A percentile compares a stretch with the other conserved stretches of the same genome.
Evolutionary conservation across 306 rosid genomes (phyloP).

Genomic region (Oxytropis ochrocephala): DNA sequence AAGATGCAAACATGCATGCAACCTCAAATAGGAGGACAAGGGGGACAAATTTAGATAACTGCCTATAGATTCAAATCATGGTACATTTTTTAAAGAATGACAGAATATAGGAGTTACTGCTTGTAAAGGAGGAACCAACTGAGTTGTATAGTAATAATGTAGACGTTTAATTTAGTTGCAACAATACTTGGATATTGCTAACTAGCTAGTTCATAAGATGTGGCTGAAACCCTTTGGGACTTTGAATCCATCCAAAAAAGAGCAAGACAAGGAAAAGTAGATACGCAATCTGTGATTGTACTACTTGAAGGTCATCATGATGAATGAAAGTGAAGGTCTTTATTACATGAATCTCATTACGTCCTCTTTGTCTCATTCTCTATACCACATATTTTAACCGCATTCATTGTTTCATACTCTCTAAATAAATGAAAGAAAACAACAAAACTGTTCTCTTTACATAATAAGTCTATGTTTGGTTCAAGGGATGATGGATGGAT

Average conservation of each 20-base stretch:
- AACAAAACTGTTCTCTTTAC: not conserved
- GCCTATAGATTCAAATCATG: not conserved
- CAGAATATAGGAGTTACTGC: too few species aligned
- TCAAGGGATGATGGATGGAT: too few species aligned
- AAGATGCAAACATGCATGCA: not conserved
- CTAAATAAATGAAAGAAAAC: not conserved
- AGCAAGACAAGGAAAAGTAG: conserved; percentile 5
- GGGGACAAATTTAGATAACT: not conserved
- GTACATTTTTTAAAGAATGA: not conserved
- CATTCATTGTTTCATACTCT: not conserved
- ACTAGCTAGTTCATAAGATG: conserved; percentile 21
- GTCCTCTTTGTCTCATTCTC: not conserved
- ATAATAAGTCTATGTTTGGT: too few species aligned
- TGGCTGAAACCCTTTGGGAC: not conserved
- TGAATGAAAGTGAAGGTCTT: conserved; percentile 12
- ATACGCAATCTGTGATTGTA: conserved; percentile 21
- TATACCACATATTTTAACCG: not conserved
- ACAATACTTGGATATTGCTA: not conserved
- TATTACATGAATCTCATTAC: conserved; percentile 6
- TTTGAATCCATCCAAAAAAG: conserved; percentile 7
- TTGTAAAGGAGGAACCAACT: not conserved
- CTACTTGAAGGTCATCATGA: conserved; percentile 23
- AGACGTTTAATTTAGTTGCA: not conserved
- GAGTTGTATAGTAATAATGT: not conserved
- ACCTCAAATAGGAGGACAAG: conserved; percentile 10